phyloP scores from a whole-genome alignment of 495 filamentous ascomycete genomes.

The Bryoglossum gracile region DNA sequence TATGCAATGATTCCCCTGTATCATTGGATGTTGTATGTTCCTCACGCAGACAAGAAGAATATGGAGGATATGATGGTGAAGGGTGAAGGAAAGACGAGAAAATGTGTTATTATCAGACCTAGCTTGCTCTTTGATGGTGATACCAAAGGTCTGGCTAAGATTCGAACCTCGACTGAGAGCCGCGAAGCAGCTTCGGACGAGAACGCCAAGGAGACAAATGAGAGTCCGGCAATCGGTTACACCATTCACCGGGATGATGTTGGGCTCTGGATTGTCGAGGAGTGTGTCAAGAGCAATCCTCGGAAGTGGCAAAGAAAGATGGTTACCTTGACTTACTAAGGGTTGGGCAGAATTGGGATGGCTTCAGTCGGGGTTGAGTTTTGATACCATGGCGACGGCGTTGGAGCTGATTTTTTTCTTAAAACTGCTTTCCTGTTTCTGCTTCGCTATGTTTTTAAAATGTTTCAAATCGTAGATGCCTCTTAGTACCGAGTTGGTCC shows the following conservation, averaged over 20 bases:
- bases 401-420: no score
- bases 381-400: no score
- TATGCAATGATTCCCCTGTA: slow-evolving; percentile 16
- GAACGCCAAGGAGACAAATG: neutral
- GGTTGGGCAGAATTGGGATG: no score
- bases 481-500: no score
- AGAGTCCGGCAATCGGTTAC: slow-evolving; percentile 15
- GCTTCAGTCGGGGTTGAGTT: no score
- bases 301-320: slow-evolving; percentile 11
- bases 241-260: slow-evolving; percentile 17
- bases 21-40: slow-evolving; percentile 18
- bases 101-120: slow-evolving; percentile 10
- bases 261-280: slow-evolving; percentile 18
- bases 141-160: slow-evolving; percentile 1
- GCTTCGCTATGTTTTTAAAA: no score
- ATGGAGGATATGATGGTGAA: slow-evolving; percentile 13
- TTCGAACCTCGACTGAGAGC: slow-evolving; percentile 12
- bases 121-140: slow-evolving; percentile 14
- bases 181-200: neutral
- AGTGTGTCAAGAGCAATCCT: slow-evolving; percentile 8
- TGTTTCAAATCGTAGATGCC: no score
- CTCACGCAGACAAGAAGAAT: slow-evolving; percentile 19
- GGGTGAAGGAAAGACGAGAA: neutral
- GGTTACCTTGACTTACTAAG: slow-evolving; percentile 13
- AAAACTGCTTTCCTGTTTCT: no score